Base-by-base conservation (phyloP, 1,284 basidiomycete genomes). In the Sporisorium graminicola region DNA sequence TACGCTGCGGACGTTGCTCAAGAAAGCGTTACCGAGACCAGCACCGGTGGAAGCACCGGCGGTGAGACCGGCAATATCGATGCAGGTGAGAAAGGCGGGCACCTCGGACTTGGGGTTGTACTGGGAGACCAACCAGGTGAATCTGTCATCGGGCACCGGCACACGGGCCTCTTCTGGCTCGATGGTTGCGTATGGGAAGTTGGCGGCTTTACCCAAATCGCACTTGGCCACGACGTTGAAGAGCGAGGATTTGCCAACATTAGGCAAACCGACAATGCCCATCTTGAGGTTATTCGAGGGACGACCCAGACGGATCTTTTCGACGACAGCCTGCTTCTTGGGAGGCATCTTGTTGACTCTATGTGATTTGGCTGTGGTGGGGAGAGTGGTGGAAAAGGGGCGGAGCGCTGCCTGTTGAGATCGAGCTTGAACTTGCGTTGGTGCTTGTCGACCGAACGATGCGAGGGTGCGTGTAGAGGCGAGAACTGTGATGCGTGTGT, bases 161-260 rank as follows among this genome's bases (percentile, higher is more conserved):
- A 99, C 94, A 82, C 96, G 94, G 43, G 97, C 94, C 67, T 86
- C 84, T 74, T 86, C 82, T 13, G 82, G 78, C 54, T 85, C 86
- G 66, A 98, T 97, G 58, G 95, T 98, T 14, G 95, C 95, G 84
- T 98, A 99, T 20, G 97, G 97, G 86, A 97, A 99, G 89, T 99
- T 99, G 87, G 95, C 95, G 50, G 94, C 92, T 87, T 97, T 96
- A 79, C 94, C 96, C n/a, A 98, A 90, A 87, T 98, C 84, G 65
- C 80, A 82, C 86, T 98, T 92, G 60, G 97, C 95, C 62, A 99
- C 90, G 50, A 90, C 92, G 87, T 99, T 99, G 91, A 87, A 87
- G 44, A 87, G 66, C 22, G 83, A 81, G 16, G 82, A 84, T 69
- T 86, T 86, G 26, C 85, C 85, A 50, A 83, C 78, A 70, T 81